phyloP scores from a whole-genome alignment of 208 protist genomes.

The Wallacemonas rigidus region DNA sequence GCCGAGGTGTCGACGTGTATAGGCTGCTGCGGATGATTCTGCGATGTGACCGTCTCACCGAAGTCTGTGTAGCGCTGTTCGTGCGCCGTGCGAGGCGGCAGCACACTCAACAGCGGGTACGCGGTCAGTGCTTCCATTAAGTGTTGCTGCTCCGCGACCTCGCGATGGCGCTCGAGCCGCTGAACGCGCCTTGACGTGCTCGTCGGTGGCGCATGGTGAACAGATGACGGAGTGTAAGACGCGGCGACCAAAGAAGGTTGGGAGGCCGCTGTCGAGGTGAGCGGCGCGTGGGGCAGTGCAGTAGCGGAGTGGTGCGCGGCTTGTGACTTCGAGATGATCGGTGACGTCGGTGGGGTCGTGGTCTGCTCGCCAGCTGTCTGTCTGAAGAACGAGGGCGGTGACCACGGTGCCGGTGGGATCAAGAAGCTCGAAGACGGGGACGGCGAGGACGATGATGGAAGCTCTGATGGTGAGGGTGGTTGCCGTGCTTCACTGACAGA shows the following conservation, averaged over 20 bases:
- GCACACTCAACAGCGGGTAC: constrained; percentile 28
- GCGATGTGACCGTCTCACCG: neutral
- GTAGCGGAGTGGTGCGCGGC: neutral
- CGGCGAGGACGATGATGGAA: neutral
- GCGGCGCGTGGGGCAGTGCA: too few relatives aligned
- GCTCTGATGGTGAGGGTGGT: too few relatives aligned
- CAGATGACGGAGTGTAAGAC: neutral
- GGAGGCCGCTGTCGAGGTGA: neutral
- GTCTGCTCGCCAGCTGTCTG: neutral
- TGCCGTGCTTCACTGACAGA: too few relatives aligned
- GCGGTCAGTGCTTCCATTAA: constrained; percentile 19
- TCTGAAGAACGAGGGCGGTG: constrained; percentile 2
- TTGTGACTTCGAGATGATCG: neutral
- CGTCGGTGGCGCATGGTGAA: neutral
- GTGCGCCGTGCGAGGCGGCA: constrained; percentile 31
- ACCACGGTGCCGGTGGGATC: constrained; percentile 12
- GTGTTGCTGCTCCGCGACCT: constrained; percentile 27
- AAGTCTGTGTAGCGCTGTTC: constrained; percentile 34
- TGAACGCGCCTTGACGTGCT: neutral
- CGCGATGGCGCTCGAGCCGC: constrained; percentile 24
- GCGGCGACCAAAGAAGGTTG: too few relatives aligned
- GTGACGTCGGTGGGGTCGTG: neutral
- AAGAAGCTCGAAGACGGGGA: neutral
- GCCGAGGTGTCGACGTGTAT: neutral
- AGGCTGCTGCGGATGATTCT: neutral